A percentile compares a stretch with the other conserved stretches of the same genome.
Evolutionary conservation across 805 yeast species (phyloP).

Genomic region (Candida vaughaniae): DNA sequence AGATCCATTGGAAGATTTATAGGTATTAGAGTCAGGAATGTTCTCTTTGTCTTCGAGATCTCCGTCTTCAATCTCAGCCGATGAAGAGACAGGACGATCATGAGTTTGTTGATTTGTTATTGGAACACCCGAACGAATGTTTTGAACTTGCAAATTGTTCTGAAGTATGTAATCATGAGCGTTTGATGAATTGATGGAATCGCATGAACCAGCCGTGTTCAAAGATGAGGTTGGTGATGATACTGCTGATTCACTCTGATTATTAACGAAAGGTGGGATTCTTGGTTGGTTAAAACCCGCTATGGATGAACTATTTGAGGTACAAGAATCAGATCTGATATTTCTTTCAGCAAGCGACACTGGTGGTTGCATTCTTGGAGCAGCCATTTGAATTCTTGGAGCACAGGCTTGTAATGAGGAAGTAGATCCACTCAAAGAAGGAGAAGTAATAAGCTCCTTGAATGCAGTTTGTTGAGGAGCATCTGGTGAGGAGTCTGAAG

Average conservation of each 20-base stretch:
- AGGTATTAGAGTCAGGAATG: constrained; percentile 8
- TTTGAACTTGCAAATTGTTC: constrained; percentile 10
- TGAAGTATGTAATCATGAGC: constrained; percentile 3
- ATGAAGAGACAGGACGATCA: constrained; percentile 22
- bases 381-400: background rate
- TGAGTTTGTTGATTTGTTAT: constrained; percentile 4
- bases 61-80: constrained; percentile 18
- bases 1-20: constrained; percentile 29
- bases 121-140: constrained; percentile 11
- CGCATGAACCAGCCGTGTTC: constrained; percentile 11
- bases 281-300: constrained; percentile 11
- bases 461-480: constrained; percentile 1
- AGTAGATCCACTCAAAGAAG: constrained; percentile 1
- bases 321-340: constrained; percentile 5
- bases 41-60: constrained; percentile 4
- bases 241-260: constrained; percentile 4
- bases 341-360: background rate
- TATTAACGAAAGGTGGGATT: constrained; percentile 12
- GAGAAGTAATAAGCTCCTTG: constrained; percentile 5
- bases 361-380: background rate
- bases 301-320: constrained; percentile 10
- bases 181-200: constrained; percentile 3
- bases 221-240: constrained; percentile 16
- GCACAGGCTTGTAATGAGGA: background rate
- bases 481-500: constrained; percentile 5